A percentile compares a stretch with the other conserved stretches of the same genome.
Conservation (phyloP, 2,329 filamentous ascomycete species). For the Chrysoporthe puriensis region DNA sequence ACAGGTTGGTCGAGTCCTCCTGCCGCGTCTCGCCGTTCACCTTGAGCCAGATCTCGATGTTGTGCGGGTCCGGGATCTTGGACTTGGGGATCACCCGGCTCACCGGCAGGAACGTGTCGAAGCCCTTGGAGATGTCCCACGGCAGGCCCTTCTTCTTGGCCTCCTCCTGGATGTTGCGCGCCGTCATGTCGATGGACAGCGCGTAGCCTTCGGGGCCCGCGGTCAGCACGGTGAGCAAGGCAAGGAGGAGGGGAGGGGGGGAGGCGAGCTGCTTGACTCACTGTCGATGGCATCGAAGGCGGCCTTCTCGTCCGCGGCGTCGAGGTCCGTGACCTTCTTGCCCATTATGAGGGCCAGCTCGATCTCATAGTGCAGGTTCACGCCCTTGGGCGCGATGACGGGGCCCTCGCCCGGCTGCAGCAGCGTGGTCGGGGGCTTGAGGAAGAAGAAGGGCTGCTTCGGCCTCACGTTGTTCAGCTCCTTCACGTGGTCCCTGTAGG, state of each 20-base stretch:
- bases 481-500: constrained; percentile 79
- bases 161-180: constrained; percentile 91
- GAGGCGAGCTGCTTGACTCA: constrained; percentile 42
- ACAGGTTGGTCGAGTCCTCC: constrained; percentile 86
- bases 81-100: constrained; percentile 79
- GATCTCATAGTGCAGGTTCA: constrained; percentile 91
- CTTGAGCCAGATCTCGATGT: constrained; percentile 81
- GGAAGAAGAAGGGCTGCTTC: constrained; percentile 98
- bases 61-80: constrained; percentile 82
- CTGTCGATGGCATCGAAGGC: constrained; percentile 82
- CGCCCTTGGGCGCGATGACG: constrained; percentile 79
- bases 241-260: not conserved
- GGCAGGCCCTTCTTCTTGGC: constrained; percentile 96
- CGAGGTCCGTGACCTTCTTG: constrained; percentile 75
- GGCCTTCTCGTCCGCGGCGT: constrained; percentile 72
- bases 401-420: constrained; percentile 78
- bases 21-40: constrained; percentile 83
- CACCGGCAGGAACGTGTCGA: constrained; percentile 95
- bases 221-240: not conserved
- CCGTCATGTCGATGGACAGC: constrained; percentile 95
- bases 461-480: constrained; percentile 87
- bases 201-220: constrained; percentile 67
- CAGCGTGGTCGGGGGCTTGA: constrained; percentile 90
- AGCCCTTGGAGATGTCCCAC: constrained; percentile 96
- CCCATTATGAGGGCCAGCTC: constrained; percentile 91